Evolutionary conservation across 1,284 basidiomycete species (phyloP).

Genomic region (Moesziomyces sp.): DNA sequence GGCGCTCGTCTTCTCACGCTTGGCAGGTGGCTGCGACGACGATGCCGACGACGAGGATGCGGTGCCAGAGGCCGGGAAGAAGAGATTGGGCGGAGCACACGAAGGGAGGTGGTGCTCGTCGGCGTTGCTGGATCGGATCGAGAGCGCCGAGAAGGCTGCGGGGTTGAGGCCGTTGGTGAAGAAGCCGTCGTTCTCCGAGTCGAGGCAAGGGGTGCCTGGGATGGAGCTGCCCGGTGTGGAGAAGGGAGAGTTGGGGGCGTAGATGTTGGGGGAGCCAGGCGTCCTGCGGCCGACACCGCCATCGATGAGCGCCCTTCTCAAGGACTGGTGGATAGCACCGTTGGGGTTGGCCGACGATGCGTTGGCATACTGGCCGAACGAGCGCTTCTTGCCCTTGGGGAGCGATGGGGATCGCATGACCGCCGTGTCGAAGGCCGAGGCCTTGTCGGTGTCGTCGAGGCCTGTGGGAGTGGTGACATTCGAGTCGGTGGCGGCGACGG

Average conservation of each 20-base stretch:
- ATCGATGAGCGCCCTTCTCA: conserved; percentile 65
- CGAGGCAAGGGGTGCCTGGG: conserved; percentile 59
- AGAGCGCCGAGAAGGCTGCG: conserved; percentile 63
- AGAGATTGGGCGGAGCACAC: conserved; percentile 67
- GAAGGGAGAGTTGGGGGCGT: conserved; percentile 65
- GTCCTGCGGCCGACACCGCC: conserved; percentile 59
- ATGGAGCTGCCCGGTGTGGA: conserved; percentile 65
- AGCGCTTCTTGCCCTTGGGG: conserved; percentile 65
- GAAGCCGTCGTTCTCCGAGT: conserved; percentile 58
- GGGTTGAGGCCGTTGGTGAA: conserved; percentile 57
- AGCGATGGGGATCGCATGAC: conserved; percentile 58
- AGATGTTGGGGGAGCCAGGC: conserved; percentile 56
- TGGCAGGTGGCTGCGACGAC: conserved; percentile 50
- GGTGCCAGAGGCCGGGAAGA: conserved; percentile 65
- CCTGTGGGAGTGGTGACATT: conserved; percentile 32
- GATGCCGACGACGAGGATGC: conserved; percentile 42
- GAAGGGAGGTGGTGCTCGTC: conserved; percentile 65
- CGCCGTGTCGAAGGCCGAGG: conserved; percentile 63
- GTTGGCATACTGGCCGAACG: conserved; percentile 59
- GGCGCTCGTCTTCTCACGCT: conserved; percentile 59
- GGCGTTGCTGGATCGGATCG: conserved; percentile 51
- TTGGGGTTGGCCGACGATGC: conserved; percentile 32
- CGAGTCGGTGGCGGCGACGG: conserved; percentile 17
- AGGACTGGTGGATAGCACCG: conserved; percentile 55
- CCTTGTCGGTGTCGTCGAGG: conserved; percentile 49